Evolutionary conservation across 179 eudicot genomes (phyloP).

Genomic region (Vitellaria paradoxa): DNA sequence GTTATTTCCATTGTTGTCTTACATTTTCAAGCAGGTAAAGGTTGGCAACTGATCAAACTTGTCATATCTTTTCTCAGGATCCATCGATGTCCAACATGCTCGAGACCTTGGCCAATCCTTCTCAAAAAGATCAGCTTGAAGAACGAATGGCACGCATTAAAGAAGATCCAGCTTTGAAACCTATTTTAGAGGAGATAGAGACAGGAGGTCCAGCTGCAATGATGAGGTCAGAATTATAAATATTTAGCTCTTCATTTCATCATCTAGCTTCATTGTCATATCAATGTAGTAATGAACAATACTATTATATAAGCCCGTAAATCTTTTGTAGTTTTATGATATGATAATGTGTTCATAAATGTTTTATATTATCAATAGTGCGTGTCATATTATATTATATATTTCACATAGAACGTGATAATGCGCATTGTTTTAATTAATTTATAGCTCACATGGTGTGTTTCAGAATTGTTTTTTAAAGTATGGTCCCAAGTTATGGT

Average conservation of each 20-base stretch:
- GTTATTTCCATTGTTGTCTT: neutral
- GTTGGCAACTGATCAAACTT: neutral
- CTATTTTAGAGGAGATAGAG: conserved; percentile 95
- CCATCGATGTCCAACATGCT: conserved; percentile 98
- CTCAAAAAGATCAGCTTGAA: conserved; percentile 76
- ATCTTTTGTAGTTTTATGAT: neutral
- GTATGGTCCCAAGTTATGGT: neutral
- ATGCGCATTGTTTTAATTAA: neutral
- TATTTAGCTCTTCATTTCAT: neutral
- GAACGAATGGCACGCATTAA: conserved; percentile 88
- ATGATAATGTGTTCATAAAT: neutral
- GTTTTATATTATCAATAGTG: neutral
- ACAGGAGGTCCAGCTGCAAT: conserved; percentile 96
- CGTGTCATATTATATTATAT: neutral
- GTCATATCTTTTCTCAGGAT: conserved; percentile 47
- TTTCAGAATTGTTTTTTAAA: neutral
- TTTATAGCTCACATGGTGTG: too few relatives aligned
- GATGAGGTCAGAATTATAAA: conserved; percentile 74
- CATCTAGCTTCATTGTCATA: neutral
- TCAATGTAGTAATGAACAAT: neutral
- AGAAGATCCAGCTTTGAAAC: conserved; percentile 91
- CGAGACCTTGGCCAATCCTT: conserved; percentile 81
- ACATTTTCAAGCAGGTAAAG: neutral
- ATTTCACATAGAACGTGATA: neutral
- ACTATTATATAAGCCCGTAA: neutral